Evolutionary conservation across 768 basidiomycete genomes (phyloP).

Genomic region (Mycena vulgaris): DNA sequence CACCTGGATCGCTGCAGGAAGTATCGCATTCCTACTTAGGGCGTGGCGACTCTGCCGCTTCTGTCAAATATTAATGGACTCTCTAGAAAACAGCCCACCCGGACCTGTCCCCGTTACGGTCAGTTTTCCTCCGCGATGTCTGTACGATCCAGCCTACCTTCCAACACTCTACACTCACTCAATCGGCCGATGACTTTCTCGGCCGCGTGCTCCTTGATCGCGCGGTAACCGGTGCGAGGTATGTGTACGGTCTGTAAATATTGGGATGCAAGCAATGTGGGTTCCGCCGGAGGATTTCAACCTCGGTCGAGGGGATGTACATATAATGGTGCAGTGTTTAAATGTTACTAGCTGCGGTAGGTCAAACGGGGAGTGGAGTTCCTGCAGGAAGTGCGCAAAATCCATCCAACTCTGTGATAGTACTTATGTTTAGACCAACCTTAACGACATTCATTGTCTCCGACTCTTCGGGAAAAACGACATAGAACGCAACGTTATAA

Average conservation of each 20-base stretch:
- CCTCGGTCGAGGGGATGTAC: slow-evolving; percentile 18
- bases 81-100: slow-evolving; percentile 6
- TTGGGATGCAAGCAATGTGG: too few relatives aligned
- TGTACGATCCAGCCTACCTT: neutral
- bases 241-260: too few relatives aligned
- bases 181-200: neutral
- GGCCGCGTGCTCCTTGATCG: slow-evolving; percentile 7
- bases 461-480: too few relatives aligned
- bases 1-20: slow-evolving; percentile 7
- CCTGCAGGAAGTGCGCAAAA: too few relatives aligned
- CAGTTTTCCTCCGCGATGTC: slow-evolving; percentile 8
- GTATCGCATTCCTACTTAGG: slow-evolving; percentile 19
- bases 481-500: too few relatives aligned
- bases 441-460: too few relatives aligned
- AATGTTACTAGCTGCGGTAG: too few relatives aligned
- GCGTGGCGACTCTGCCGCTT: slow-evolving; percentile 15
- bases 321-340: too few relatives aligned
- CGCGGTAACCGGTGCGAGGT: neutral
- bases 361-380: too few relatives aligned
- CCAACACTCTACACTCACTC: neutral
- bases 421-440: too few relatives aligned
- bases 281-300: too few relatives aligned
- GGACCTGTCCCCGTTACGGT: slow-evolving; percentile 1
- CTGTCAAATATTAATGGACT: slow-evolving; percentile 8
- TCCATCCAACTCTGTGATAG: too few relatives aligned